Base-by-base conservation (phyloP, 495 filamentous ascomycete genomes). In the Hypomontagnella submonticulosa region DNA sequence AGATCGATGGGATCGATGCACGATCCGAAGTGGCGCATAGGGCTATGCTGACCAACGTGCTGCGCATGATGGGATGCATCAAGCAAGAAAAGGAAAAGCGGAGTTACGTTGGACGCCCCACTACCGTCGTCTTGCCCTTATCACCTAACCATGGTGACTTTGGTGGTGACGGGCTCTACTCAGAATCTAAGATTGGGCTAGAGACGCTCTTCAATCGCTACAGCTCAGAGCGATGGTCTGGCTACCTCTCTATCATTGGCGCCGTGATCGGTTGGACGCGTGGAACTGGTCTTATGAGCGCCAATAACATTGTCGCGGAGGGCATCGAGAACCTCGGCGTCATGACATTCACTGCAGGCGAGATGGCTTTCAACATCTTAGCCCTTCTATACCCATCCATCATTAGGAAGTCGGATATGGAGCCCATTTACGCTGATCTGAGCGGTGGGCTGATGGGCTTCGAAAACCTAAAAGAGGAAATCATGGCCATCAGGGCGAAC, bases 241-340 rank as follows among this genome's bases (percentile, higher is more conserved):
- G 92, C 77, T 97, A 95, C 81, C 88, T 99, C 61, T 98, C 93
- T 66, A 95, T 99, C 70, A 97, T 94, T 67, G 95, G 95, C 76
- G 94, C 93, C 43, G 89, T 97, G 74, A 99, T 99, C 73, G 94
- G 95, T 60, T 99, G 95, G 95, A 99, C 95, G 61, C 93, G 95
- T 76, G 95, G 95, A 46, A 99, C 95, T 53, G 95, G 95, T 64
- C 83, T 99, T 62, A 99, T 99, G 95, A 89, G 88, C 67, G 93
- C 90, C 63, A 99, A 99, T 82, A 97, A 99, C 75, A 86, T 94
- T 71, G 90, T 97, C 61, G 95, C 95, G 9, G 92, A 97, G 73
- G 94, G 92, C 43, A 89, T 99, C 51, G 92, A 97, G 77, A 90
- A 89, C 67, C 92, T 92, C 70, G 95, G 95, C 70, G 92, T 97